phyloP scores from a whole-genome alignment of 2,329 filamentous ascomycete genomes.

The Pyricularia grisea region DNA sequence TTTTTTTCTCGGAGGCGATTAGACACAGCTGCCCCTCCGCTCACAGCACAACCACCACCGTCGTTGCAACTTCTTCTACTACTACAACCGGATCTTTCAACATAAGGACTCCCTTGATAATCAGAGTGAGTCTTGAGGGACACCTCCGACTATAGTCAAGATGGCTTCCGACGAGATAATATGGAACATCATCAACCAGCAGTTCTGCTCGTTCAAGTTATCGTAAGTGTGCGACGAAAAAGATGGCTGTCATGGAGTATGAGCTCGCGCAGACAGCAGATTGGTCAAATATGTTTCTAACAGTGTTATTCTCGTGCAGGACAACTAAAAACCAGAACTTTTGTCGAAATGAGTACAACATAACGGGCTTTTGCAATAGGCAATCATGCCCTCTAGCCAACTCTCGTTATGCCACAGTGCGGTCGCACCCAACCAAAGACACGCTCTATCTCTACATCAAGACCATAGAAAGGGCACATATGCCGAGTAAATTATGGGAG shows the following conservation, averaged over 20 bases:
- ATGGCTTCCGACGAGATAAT: slow-evolving; percentile 96
- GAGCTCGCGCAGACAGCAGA: background rate
- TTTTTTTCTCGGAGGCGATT: background rate
- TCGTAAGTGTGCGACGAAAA: slow-evolving; percentile 46
- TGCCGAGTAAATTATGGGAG: slow-evolving; percentile 92
- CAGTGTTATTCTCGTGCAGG: slow-evolving; percentile 11
- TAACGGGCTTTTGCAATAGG: slow-evolving; percentile 36
- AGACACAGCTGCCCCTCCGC: slow-evolving; percentile 1
- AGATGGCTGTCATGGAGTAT: background rate
- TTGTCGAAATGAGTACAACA: slow-evolving; percentile 88
- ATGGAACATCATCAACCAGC: slow-evolving; percentile 93
- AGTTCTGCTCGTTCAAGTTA: slow-evolving; percentile 91
- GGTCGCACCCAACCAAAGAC: slow-evolving; percentile 51
- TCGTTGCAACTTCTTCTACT: background rate
- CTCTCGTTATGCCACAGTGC: slow-evolving; percentile 84
- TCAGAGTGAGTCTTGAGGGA: background rate
- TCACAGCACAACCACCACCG: background rate
- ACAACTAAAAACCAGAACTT: slow-evolving; percentile 78
- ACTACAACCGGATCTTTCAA: background rate
- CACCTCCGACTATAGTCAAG: slow-evolving; percentile 13
- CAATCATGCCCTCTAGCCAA: slow-evolving; percentile 89
- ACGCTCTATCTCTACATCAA: slow-evolving; percentile 95
- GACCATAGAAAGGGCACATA: slow-evolving; percentile 78
- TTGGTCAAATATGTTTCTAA: background rate
- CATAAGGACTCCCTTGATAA: background rate